phyloP scores from a whole-genome alignment of 2,329 filamentous ascomycete species.

The Microcyclosporella mali region DNA sequence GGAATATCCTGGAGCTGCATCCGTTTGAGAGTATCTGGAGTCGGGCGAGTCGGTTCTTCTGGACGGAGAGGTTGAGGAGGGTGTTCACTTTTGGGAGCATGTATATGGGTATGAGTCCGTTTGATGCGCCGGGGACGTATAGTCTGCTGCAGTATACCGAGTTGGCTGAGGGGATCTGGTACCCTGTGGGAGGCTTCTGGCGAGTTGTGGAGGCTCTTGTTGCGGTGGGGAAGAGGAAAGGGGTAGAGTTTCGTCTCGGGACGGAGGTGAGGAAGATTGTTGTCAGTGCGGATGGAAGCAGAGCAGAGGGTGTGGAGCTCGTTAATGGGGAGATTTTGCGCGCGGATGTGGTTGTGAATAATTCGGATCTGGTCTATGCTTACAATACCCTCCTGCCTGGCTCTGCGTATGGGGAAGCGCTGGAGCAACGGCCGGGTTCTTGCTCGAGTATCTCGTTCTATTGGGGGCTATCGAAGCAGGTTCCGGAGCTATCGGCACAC shows the following conservation, averaged over 20 bases:
- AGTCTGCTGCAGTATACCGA: conserved; percentile 69
- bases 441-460: conserved; percentile 74
- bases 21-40: conserved; percentile 66
- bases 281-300: conserved; percentile 47
- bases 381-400: conserved; percentile 63
- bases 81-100: conserved; percentile 75
- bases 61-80: conserved; percentile 60
- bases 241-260: conserved; percentile 57
- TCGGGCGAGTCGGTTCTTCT: conserved; percentile 61
- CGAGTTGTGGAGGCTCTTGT: conserved; percentile 56
- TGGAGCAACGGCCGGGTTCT: conserved; percentile 51
- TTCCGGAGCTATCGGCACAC: conserved; percentile 61
- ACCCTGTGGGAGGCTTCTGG: conserved; percentile 65
- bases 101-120: conserved; percentile 79
- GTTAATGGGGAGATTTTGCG: conserved; percentile 51
- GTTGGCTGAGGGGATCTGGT: conserved; percentile 70
- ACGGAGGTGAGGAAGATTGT: conserved; percentile 53
- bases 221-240: conserved; percentile 54
- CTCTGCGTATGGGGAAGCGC: conserved; percentile 38
- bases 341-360: conserved; percentile 64
- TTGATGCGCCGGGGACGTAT: conserved; percentile 69
- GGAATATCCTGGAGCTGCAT: conserved; percentile 56
- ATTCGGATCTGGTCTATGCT: conserved; percentile 68
- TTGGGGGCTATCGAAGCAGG: conserved; percentile 57
- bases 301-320: conserved; percentile 55